Conservation (phyloP, 768 basidiomycete species). For the Myochromella boudieri region DNA sequence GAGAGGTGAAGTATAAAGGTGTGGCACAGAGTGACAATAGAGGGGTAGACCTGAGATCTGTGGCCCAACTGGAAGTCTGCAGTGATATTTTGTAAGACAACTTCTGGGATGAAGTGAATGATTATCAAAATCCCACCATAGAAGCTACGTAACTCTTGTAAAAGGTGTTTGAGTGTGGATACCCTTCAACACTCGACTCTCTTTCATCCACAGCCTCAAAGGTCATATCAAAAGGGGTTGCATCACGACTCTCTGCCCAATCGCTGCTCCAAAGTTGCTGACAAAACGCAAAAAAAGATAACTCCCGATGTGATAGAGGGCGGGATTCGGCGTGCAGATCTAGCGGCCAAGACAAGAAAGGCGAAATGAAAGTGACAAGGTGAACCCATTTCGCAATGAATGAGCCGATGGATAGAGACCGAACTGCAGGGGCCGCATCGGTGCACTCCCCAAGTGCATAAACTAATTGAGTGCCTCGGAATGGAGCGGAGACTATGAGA, state of each 20-base stretch:
- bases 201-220: conserved; percentile 44
- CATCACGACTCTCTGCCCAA: conserved; percentile 48
- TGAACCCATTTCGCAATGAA: conserved; percentile 39
- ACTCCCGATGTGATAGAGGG: conserved; percentile 37
- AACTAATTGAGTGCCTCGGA: conserved; percentile 47
- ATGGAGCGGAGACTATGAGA: conserved; percentile 42
- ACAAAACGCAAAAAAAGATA: conserved; percentile 30
- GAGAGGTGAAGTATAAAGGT: conserved; percentile 26
- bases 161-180: conserved; percentile 33
- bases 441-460: conserved; percentile 43
- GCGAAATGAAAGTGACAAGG: conserved; percentile 41
- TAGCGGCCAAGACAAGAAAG: conserved; percentile 34
- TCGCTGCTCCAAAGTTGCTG: conserved; percentile 44
- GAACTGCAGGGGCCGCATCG: conserved; percentile 40
- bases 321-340: conserved; percentile 46
- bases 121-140: conserved; percentile 24
- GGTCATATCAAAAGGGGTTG: conserved; percentile 46
- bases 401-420: conserved; percentile 39
- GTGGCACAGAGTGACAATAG: conserved; percentile 10
- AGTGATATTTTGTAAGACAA: neutral
- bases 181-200: conserved; percentile 37
- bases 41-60: conserved; percentile 4
- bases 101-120: neutral
- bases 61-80: conserved; percentile 20
- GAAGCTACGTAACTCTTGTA: conserved; percentile 41